Conservation (phyloP, 2,329 filamentous ascomycete genomes). For the Penicillium hordei region DNA sequence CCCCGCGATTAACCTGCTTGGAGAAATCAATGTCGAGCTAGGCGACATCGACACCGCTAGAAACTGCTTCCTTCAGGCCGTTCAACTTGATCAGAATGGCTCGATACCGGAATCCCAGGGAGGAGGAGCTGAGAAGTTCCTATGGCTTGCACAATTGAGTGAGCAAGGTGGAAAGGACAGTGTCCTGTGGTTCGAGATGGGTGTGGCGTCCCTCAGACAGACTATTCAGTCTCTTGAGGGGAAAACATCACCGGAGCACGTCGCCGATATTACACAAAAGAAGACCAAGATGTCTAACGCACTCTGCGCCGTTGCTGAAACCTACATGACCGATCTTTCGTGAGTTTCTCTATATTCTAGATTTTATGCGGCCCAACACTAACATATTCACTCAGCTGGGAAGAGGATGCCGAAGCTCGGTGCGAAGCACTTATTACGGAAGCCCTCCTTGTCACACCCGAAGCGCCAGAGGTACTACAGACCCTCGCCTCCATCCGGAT, state of each 20-base stretch:
- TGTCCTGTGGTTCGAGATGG: slow-evolving; percentile 61
- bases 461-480: slow-evolving; percentile 85
- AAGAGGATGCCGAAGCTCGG: slow-evolving; percentile 81
- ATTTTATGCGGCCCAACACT: slow-evolving; percentile 6
- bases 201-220: slow-evolving; percentile 68
- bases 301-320: slow-evolving; percentile 90
- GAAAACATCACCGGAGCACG: slow-evolving; percentile 39
- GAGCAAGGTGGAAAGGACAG: slow-evolving; percentile 61
- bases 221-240: slow-evolving; percentile 67
- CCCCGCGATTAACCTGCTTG: slow-evolving; percentile 71
- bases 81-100: slow-evolving; percentile 74
- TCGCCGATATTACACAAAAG: slow-evolving; percentile 62
- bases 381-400: slow-evolving; percentile 54
- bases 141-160: slow-evolving; percentile 89
- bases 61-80: slow-evolving; percentile 69
- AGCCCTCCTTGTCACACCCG: slow-evolving; percentile 79
- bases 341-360: slow-evolving; percentile 45
- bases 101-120: slow-evolving; percentile 67
- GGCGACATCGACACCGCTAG: slow-evolving; percentile 78
- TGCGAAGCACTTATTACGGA: slow-evolving; percentile 90
- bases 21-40: slow-evolving; percentile 77
- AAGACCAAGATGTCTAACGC: slow-evolving; percentile 81
- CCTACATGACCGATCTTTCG: slow-evolving; percentile 98
- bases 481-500: slow-evolving; percentile 92
- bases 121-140: slow-evolving; percentile 87